A percentile compares a stretch with the other conserved stretches of the same genome.
phyloP scores from a whole-genome alignment of 163 green algal species.

The Prototheca wickerhamii region DNA sequence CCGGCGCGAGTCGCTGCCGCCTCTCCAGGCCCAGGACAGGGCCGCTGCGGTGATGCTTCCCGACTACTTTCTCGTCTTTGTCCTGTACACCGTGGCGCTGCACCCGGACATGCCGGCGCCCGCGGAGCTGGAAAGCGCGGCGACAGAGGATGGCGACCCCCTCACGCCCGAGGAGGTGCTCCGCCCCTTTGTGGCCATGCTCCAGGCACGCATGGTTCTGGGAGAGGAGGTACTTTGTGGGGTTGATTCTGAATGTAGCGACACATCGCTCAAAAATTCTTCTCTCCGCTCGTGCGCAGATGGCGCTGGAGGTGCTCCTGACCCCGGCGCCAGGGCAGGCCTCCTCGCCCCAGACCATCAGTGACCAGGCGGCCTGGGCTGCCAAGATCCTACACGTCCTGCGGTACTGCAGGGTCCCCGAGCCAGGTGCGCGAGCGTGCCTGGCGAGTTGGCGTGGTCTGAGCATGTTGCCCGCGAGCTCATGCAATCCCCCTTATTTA shows the following conservation, averaged over 20 bases:
- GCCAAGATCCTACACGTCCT: conserved; percentile 27
- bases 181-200: conserved; percentile 14
- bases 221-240: background rate
- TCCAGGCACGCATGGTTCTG: conserved; percentile 7
- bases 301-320: conserved; percentile 24
- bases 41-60: conserved; percentile 27
- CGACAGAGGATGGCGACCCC: background rate
- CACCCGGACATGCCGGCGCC: conserved; percentile 66
- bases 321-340: conserved; percentile 8
- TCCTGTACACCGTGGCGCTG: conserved; percentile 64
- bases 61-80: conserved; percentile 60
- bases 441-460: background rate
- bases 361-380: background rate
- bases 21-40: conserved; percentile 1
- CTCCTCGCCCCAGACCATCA: conserved; percentile 9
- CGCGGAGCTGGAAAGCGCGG: background rate
- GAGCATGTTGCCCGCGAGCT: background rate
- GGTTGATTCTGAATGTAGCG: background rate
- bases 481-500: background rate
- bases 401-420: conserved; percentile 15
- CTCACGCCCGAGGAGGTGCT: conserved; percentile 13
- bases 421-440: too few species aligned
- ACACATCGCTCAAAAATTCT: background rate
- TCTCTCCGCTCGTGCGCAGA: conserved; percentile 8
- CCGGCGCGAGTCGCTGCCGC: background rate